These are phyloP conservation scores for Helotiales sp. DNA, from an alignment of 2,329 filamentous ascomycete species.

Conservation along the genomic window DNA sequence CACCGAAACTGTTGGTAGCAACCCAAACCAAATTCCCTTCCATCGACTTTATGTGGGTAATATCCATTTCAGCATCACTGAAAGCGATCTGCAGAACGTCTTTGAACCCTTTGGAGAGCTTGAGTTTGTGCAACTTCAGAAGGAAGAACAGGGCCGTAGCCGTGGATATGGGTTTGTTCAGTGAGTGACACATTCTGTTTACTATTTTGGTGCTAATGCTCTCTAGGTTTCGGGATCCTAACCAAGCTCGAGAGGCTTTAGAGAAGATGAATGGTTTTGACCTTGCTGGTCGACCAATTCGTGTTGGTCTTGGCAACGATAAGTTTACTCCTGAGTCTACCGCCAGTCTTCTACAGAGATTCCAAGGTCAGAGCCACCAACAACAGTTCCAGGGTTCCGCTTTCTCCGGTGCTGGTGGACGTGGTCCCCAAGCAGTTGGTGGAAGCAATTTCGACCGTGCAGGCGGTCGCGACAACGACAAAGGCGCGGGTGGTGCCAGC, in stretches of 20 bases:
- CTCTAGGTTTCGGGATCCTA: conserved; percentile 82
- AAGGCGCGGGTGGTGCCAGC: conserved; percentile 83
- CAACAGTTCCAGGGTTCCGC: conserved; percentile 81
- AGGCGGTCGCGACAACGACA: conserved; percentile 84
- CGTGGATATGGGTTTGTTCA: conserved; percentile 98
- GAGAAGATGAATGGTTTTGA: conserved; percentile 99
- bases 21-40: conserved; percentile 87
- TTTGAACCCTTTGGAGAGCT: conserved; percentile 98
- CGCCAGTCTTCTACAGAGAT: conserved; percentile 87
- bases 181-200: conserved; percentile 56
- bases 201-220: conserved; percentile 37
- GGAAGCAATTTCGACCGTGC: conserved; percentile 83
- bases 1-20: conserved; percentile 64
- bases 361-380: conserved; percentile 74
- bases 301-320: conserved; percentile 99
- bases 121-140: conserved; percentile 96
- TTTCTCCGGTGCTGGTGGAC: conserved; percentile 87
- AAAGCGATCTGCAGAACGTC: conserved; percentile 91
- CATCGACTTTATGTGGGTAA: conserved; percentile 98
- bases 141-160: conserved; percentile 87
- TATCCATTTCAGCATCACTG: conserved; percentile 99
- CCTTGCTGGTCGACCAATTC: conserved; percentile 93
- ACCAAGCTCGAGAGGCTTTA: conserved; percentile 88
- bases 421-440: conserved; percentile 78
- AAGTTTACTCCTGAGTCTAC: conserved; percentile 99